Percentiles rank a stretch among this genome's conserved stretches.
These are phyloP conservation scores for Leavenworthia alabamica DNA, from an alignment of 345 rosid species.

Conservation along the genomic window DNA sequence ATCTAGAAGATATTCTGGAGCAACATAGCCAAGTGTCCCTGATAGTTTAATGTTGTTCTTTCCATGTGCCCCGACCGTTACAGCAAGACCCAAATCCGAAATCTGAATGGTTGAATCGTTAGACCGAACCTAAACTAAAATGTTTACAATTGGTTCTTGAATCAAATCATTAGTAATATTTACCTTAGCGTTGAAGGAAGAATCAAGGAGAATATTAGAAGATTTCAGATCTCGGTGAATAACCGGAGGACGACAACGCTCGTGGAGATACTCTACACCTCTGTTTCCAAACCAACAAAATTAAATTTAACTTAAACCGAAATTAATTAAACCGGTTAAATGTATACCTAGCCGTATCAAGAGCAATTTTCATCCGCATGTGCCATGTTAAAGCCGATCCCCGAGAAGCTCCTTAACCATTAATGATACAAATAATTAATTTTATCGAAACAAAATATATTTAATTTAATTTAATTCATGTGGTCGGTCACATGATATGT, in stretches of 20 bases:
- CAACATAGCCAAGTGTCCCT: constrained; percentile 91
- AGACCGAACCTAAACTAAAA: neutral
- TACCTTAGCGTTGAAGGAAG: constrained; percentile 94
- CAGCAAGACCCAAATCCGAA: constrained; percentile 98
- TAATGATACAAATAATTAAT: constrained; percentile 19
- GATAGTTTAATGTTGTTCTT: constrained; percentile 72
- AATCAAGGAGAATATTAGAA: constrained; percentile 86
- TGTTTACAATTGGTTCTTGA: constrained; percentile 8
- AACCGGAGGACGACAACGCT: constrained; percentile 79
- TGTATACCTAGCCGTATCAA: constrained; percentile 74
- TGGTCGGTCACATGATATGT: constrained; percentile 24
- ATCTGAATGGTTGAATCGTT: constrained; percentile 40
- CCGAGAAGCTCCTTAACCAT: constrained; percentile 64
- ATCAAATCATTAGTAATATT: neutral
- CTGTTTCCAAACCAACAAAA: constrained; percentile 45
- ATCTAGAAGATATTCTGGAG: constrained; percentile 86
- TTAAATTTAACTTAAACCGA: constrained; percentile 10
- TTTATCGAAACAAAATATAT: neutral
- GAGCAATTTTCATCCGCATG: constrained; percentile 87
- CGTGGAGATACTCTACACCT: constrained; percentile 92
- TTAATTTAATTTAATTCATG: constrained; percentile 2
- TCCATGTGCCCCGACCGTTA: constrained; percentile 53
- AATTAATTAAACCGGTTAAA: neutral
- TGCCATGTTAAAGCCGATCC: constrained; percentile 89
- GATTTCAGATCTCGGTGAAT: constrained; percentile 98